phyloP scores from a whole-genome alignment of 441 rosid genomes.

The Erodium moschatum region DNA sequence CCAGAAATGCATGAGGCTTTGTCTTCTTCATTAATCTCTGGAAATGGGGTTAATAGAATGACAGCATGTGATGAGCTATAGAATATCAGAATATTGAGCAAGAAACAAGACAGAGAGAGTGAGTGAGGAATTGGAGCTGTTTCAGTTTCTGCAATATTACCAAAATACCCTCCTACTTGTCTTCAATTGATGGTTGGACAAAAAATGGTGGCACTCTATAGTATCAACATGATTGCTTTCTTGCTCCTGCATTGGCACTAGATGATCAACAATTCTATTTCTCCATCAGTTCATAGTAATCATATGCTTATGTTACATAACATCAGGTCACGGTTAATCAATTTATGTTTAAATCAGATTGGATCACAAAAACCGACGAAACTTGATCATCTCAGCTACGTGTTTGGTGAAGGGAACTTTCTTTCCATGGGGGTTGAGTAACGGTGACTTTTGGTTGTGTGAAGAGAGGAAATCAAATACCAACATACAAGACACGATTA shows the following conservation, averaged over 20 bases:
- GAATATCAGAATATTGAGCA: neutral
- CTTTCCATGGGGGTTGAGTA: too few species aligned
- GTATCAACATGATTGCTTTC: neutral
- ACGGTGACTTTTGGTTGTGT: too few species aligned
- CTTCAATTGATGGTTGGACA: neutral
- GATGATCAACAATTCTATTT: neutral
- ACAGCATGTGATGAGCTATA: neutral
- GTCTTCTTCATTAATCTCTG: slow-evolving; percentile 16
- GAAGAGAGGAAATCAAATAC: too few species aligned
- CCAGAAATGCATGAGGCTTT: slow-evolving; percentile 20
- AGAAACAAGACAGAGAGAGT: neutral
- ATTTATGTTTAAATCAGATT: too few species aligned
- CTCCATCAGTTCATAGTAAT: neutral
- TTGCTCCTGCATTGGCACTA: neutral
- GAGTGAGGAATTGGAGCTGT: neutral
- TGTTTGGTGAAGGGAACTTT: too few species aligned
- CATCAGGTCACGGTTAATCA: too few species aligned
- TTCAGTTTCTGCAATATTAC: neutral
- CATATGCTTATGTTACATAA: neutral
- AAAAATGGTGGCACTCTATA: too few species aligned
- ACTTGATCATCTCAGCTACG: too few species aligned
- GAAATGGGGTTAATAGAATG: slow-evolving; percentile 1
- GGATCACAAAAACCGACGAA: too few species aligned
- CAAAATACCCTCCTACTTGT: neutral
- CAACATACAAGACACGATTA: too few species aligned